phyloP scores from a whole-genome alignment of 2,329 filamentous ascomycete species.

The Aureobasidium sp. region DNA sequence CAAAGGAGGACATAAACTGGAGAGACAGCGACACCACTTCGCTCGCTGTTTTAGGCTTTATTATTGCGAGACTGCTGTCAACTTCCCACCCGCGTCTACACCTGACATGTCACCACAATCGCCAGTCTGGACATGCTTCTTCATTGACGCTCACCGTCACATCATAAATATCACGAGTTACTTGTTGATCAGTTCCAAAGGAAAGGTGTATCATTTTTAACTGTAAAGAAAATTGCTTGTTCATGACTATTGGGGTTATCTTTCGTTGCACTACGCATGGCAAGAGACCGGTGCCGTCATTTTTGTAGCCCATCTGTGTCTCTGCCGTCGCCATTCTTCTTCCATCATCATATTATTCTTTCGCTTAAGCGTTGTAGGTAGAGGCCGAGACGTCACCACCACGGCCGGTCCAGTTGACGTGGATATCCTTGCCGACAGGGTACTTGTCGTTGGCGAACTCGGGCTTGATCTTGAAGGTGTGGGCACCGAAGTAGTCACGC shows the following conservation, averaged over 20 bases:
- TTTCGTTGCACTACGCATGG: constrained; percentile 15
- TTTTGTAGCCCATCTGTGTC: background rate
- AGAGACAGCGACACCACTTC: background rate
- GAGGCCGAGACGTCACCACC: constrained; percentile 96
- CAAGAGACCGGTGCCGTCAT: background rate
- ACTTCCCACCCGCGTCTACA: background rate
- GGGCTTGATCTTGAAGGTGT: constrained; percentile 50
- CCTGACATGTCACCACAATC: constrained; percentile 6
- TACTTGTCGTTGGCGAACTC: constrained; percentile 55
- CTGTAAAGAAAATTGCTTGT: constrained; percentile 14
- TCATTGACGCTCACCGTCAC: background rate
- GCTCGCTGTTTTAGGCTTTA: background rate
- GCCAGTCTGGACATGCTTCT: background rate
- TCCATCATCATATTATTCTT: constrained; percentile 1
- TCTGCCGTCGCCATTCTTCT: constrained; percentile 5
- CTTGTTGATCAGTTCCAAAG: background rate
- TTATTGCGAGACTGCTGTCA: background rate
- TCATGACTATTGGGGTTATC: constrained; percentile 13
- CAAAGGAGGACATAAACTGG: background rate
- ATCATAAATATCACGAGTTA: background rate
- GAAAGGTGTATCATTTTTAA: constrained; percentile 7
- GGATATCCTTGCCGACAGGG: constrained; percentile 78
- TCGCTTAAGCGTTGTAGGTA: constrained; percentile 84
- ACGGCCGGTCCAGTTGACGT: constrained; percentile 99
- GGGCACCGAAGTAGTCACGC: constrained; percentile 92